phyloP scores from a whole-genome alignment of 176 grass and related monocot species.

The Aegilops longissima region DNA sequence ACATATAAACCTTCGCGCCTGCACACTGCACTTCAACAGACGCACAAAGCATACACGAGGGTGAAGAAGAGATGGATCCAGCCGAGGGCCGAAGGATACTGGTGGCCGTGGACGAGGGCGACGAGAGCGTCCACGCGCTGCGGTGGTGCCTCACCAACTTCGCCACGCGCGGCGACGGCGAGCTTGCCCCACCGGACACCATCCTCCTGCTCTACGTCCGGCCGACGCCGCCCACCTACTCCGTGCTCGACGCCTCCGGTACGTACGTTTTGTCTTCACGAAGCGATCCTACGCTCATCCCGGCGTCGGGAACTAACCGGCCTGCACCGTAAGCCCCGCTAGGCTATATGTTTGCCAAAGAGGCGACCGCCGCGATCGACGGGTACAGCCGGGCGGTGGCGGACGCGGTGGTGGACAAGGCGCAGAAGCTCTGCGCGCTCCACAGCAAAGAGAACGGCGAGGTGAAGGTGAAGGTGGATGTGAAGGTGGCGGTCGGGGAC shows the following conservation, averaged over 20 bases:
- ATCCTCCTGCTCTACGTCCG: conserved; percentile 67
- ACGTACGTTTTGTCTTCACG: neutral
- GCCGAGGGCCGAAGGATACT: conserved; percentile 44
- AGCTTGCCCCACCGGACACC: conserved; percentile 30
- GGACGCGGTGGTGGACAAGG: conserved; percentile 61
- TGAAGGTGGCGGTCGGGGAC: conserved; percentile 59
- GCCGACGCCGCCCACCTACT: conserved; percentile 44
- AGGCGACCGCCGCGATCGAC: conserved; percentile 59
- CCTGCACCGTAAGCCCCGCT: conserved; percentile 4
- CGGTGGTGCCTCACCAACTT: conserved; percentile 72
- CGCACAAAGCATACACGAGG: neutral
- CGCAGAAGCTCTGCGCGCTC: conserved; percentile 61
- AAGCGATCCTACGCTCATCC: neutral
- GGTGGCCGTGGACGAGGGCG: conserved; percentile 82
- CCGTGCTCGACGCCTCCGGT: conserved; percentile 65
- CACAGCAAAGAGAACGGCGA: conserved; percentile 44
- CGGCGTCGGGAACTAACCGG: neutral
- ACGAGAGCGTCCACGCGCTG: conserved; percentile 72
- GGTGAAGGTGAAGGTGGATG: conserved; percentile 51
- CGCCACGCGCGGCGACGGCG: neutral
- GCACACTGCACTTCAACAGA: neutral
- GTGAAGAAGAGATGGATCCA: conserved; percentile 1
- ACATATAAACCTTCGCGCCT: neutral
- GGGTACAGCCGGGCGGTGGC: conserved; percentile 69
- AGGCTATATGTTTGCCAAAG: conserved; percentile 65